Conservation (phyloP, 768 basidiomycete species). For the Saitozyma sp. region DNA sequence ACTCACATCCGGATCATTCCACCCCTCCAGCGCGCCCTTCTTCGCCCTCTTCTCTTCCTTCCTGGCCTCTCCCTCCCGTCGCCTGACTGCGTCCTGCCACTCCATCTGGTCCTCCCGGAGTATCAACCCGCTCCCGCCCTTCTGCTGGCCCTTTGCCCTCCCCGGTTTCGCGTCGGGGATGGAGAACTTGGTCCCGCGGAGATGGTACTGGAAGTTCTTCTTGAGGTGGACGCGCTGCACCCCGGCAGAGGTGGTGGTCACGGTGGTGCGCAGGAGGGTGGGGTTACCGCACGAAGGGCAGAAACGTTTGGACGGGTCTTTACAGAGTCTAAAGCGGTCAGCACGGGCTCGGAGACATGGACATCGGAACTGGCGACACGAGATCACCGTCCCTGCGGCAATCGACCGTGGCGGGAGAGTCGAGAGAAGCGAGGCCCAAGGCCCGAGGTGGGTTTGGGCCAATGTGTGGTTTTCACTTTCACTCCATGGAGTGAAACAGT, state of each 20-base stretch:
- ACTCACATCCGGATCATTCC: constrained; percentile 84
- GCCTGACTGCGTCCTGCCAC: constrained; percentile 78
- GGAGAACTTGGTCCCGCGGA: constrained; percentile 86
- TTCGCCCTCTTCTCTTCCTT: constrained; percentile 74
- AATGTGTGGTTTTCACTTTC: no score
- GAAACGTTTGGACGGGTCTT: constrained; percentile 90
- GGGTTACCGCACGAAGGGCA: constrained; percentile 96
- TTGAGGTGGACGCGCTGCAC: constrained; percentile 88
- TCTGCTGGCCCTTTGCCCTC: constrained; percentile 69
- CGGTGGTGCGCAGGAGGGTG: constrained; percentile 83
- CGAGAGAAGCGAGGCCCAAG: no score
- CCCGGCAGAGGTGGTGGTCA: constrained; percentile 63
- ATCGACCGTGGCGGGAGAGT: no score
- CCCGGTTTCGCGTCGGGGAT: constrained; percentile 90
- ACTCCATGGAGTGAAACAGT: no score
- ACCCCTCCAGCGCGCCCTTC: constrained; percentile 60
- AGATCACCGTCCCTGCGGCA: not conserved
- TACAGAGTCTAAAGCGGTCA: constrained; percentile 71
- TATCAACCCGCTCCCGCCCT: constrained; percentile 77
- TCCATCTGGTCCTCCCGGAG: constrained; percentile 89
- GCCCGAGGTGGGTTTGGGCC: no score
- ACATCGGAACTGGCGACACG: not conserved
- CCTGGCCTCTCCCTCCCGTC: constrained; percentile 68
- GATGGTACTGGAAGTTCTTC: constrained; percentile 89
- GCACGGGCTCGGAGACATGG: not conserved